phyloP scores from a whole-genome alignment of 2,329 filamentous ascomycete species.

The Trichoderma guizhouense region DNA sequence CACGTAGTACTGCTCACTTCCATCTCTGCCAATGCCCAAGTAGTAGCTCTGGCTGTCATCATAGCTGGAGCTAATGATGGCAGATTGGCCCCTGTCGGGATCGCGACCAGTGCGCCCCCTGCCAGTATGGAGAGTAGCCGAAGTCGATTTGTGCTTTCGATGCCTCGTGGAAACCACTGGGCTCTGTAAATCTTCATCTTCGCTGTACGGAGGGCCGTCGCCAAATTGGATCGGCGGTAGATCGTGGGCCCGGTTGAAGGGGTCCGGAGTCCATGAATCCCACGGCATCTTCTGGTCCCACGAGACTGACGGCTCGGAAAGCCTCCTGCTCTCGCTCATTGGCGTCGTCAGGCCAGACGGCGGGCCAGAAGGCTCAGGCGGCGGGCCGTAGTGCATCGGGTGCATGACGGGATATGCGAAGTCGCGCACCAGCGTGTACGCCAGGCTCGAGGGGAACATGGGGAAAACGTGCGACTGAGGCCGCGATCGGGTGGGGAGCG shows the following conservation, averaged over 20 bases:
- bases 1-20: slow-evolving; percentile 71
- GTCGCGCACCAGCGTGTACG: slow-evolving; percentile 89
- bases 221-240: slow-evolving; percentile 79
- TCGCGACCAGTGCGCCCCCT: slow-evolving; percentile 46
- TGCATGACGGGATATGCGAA: slow-evolving; percentile 85
- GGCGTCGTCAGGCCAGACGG: slow-evolving; percentile 81
- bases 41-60: slow-evolving; percentile 62
- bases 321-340: slow-evolving; percentile 70
- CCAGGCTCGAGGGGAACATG: slow-evolving; percentile 76
- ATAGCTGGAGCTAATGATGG: slow-evolving; percentile 48
- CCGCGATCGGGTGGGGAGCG: slow-evolving; percentile 66
- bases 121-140: slow-evolving; percentile 43
- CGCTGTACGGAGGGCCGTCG: slow-evolving; percentile 88
- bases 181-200: slow-evolving; percentile 92
- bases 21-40: slow-evolving; percentile 64
- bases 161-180: slow-evolving; percentile 83
- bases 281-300: slow-evolving; percentile 69
- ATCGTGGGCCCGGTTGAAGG: slow-evolving; percentile 63
- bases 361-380: slow-evolving; percentile 66
- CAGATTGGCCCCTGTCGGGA: slow-evolving; percentile 39
- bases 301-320: slow-evolving; percentile 76
- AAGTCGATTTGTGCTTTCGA: slow-evolving; percentile 76
- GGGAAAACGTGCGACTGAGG: slow-evolving; percentile 80
- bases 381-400: slow-evolving; percentile 91
- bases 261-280: slow-evolving; percentile 53